Evolutionary conservation across 78 protist genomes (phyloP).

Genomic region (Anaeramoeba flamelloides): DNA sequence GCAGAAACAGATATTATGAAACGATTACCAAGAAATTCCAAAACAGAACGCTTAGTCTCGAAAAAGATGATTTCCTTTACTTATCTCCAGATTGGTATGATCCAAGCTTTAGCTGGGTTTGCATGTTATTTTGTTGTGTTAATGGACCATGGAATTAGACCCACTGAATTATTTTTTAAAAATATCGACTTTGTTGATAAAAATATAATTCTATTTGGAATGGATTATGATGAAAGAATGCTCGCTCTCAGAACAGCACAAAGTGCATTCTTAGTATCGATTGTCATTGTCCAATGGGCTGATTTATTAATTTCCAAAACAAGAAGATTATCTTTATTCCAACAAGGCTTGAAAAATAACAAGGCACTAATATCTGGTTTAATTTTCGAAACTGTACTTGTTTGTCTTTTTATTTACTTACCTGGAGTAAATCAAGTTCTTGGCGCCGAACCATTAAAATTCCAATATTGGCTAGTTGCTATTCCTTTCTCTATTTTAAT

Average conservation of each 20-base stretch:
- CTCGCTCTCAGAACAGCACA: neutral
- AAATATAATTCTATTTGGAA: neutral
- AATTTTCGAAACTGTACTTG: neutral
- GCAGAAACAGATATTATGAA: conserved; percentile 74
- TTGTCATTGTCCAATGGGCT: conserved; percentile 55
- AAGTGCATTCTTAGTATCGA: conserved; percentile 49
- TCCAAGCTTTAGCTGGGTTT: conserved; percentile 52
- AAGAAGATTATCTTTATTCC: conserved; percentile 38
- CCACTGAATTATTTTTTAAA: conserved; percentile 4
- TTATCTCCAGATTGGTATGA: conserved; percentile 22
- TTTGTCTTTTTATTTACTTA: neutral
- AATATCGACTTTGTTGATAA: neutral
- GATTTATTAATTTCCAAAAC: conserved; percentile 67
- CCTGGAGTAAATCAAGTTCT: conserved; percentile 20
- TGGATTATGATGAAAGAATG: neutral
- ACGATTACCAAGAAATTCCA: conserved; percentile 58
- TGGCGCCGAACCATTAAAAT: conserved; percentile 31
- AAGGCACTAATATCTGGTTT: neutral
- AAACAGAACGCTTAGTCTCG: conserved; percentile 37
- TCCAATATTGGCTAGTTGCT: conserved; percentile 53
- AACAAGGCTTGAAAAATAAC: neutral
- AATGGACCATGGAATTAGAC: conserved; percentile 27
- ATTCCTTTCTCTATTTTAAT: conserved; percentile 63
- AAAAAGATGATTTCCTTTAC: conserved; percentile 5
- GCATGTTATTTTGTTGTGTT: conserved; percentile 12